Percentiles rank a stretch among this genome's conserved stretches.
phyloP scores from a whole-genome alignment of 805 yeast species.

The Grigorovia transvaalensis region DNA sequence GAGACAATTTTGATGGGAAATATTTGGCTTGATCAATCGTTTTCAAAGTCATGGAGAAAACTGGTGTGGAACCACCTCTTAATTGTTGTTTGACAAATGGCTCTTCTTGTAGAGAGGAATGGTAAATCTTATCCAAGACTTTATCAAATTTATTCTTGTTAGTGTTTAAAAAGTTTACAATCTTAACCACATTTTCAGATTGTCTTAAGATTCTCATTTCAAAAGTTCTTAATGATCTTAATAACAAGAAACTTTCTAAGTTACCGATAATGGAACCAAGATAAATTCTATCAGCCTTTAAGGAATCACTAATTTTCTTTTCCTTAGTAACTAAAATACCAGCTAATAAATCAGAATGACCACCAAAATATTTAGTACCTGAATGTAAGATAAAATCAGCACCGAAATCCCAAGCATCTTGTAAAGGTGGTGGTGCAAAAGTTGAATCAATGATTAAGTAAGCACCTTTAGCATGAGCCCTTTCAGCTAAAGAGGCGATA shows the following conservation, averaged over 20 bases:
- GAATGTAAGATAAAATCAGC: slow-evolving; percentile 86
- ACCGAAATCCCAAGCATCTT: slow-evolving; percentile 70
- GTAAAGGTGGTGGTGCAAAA: slow-evolving; percentile 88
- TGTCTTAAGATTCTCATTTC: slow-evolving; percentile 64
- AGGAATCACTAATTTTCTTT: slow-evolving; percentile 31
- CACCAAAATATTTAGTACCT: slow-evolving; percentile 88
- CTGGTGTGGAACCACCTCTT: slow-evolving; percentile 58
- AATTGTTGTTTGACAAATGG: slow-evolving; percentile 55
- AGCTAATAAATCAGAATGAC: slow-evolving; percentile 86
- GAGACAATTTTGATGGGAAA: too few relatives aligned
- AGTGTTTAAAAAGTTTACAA: slow-evolving; percentile 50
- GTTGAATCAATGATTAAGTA: slow-evolving; percentile 72
- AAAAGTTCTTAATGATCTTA: slow-evolving; percentile 74
- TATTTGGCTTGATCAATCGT: slow-evolving; percentile 8
- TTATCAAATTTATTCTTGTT: slow-evolving; percentile 38
- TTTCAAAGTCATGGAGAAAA: slow-evolving; percentile 49
- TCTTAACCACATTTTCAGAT: slow-evolving; percentile 45
- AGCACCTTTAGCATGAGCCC: slow-evolving; percentile 75
- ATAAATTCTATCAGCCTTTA: slow-evolving; percentile 53
- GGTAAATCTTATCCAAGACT: slow-evolving; percentile 44
- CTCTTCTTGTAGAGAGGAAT: slow-evolving; percentile 71
- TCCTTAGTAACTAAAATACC: slow-evolving; percentile 66
- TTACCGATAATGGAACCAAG: slow-evolving; percentile 76
- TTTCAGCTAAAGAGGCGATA: slow-evolving; percentile 49
- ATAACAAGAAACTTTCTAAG: slow-evolving; percentile 60